These are phyloP conservation scores for Paracorniculantispora psalliotae DNA, from an alignment of 2,329 filamentous ascomycete genomes.

Conservation along the genomic window DNA sequence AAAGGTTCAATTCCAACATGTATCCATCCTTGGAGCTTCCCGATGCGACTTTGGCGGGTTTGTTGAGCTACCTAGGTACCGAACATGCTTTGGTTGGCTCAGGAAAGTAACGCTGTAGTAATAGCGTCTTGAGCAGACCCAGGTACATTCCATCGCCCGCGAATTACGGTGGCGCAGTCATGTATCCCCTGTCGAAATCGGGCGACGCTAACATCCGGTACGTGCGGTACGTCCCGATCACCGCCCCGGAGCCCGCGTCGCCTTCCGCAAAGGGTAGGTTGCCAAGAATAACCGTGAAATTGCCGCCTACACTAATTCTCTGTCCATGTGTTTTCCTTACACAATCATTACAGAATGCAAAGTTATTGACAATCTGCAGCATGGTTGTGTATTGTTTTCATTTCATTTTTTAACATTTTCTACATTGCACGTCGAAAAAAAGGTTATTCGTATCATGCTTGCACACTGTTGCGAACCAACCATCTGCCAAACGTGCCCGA, in stretches of 20 bases:
- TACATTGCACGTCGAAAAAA: too few species aligned
- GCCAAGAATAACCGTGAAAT: conserved; percentile 10
- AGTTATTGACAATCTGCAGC: neutral
- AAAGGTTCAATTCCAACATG: neutral
- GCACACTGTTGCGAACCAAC: neutral
- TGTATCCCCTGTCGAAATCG: neutral
- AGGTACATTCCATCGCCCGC: neutral
- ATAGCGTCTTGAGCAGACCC: too few species aligned
- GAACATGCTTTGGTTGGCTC: neutral
- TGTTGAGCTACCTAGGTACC: too few species aligned
- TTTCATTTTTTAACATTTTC: too few species aligned
- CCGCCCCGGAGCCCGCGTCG: neutral
- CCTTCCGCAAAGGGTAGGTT: conserved; percentile 4
- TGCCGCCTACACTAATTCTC: too few species aligned
- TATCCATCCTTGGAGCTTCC: too few species aligned
- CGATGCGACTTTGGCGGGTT: neutral
- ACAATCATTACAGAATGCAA: neutral
- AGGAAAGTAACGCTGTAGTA: too few species aligned
- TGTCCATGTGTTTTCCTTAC: neutral
- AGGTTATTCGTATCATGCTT: neutral
- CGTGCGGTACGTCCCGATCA: conserved; percentile 13
- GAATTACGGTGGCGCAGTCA: neutral
- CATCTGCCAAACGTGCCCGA: neutral
- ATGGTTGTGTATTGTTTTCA: neutral
- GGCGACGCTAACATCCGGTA: neutral